phyloP scores from a whole-genome alignment of 139 green algal genomes.

The Protoeuglena noctilucae region DNA sequence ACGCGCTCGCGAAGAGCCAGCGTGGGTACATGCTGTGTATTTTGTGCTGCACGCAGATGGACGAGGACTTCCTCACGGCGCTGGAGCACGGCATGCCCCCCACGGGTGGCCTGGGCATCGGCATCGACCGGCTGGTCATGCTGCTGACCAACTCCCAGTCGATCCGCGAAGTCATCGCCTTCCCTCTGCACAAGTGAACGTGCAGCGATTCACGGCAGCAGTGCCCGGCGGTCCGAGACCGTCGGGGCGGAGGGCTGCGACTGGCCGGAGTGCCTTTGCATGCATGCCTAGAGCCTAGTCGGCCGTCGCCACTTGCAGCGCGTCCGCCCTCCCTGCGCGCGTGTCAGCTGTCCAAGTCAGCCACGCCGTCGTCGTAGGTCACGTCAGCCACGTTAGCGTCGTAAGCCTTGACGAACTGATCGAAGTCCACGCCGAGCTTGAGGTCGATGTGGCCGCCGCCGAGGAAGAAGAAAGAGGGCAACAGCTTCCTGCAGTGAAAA shows the following conservation, averaged over 20 bases:
- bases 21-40: too few species aligned
- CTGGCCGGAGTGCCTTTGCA: too few species aligned
- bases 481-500: constrained; percentile 25
- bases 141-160: constrained; percentile 78
- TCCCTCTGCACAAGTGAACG: constrained; percentile 77
- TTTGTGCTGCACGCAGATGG: too few species aligned
- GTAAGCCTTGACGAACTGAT: constrained; percentile 44
- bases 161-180: constrained; percentile 95
- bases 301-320: too few species aligned
- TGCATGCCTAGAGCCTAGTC: too few species aligned
- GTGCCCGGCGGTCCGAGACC: too few species aligned
- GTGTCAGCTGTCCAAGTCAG: too few species aligned
- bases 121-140: constrained; percentile 95
- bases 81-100: constrained; percentile 96
- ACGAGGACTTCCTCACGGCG: constrained; percentile 91
- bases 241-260: too few species aligned
- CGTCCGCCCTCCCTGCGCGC: too few species aligned
- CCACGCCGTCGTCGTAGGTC: constrained; percentile 32
- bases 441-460: constrained; percentile 78
- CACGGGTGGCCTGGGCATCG: constrained; percentile 88
- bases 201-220: too few species aligned
- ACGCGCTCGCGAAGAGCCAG: too few species aligned
- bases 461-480: constrained; percentile 49
- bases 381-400: constrained; percentile 35
- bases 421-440: constrained; percentile 43